A percentile compares a stretch with the other conserved stretches of the same genome.
Evolutionary conservation across 1,139 yeast genomes (phyloP).

Genomic region (Lodderomyces beijingensis): DNA sequence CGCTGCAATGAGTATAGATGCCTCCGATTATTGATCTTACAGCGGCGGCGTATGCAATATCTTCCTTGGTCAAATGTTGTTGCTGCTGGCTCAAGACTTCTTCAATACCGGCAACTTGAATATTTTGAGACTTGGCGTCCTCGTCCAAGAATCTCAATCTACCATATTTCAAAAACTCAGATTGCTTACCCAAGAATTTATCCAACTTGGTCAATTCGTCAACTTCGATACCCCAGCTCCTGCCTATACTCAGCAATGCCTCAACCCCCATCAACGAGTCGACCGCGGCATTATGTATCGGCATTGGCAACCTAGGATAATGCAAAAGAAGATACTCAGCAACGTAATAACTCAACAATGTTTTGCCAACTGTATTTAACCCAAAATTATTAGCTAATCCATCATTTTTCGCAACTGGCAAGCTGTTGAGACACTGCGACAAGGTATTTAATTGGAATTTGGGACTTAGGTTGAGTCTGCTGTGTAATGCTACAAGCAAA

Average conservation of each 20-base stretch:
- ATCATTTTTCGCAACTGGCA: conserved; percentile 25
- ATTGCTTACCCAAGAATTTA: conserved; percentile 65
- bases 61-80: conserved; percentile 21
- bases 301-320: conserved; percentile 87
- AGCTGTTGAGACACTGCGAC: conserved; percentile 68
- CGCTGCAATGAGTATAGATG: conserved; percentile 62
- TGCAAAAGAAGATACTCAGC: conserved; percentile 67
- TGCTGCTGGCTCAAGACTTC: conserved; percentile 17
- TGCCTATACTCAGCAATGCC: conserved; percentile 62
- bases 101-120: conserved; percentile 46
- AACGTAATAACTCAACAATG: conserved; percentile 69
- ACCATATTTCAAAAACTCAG: conserved; percentile 60
- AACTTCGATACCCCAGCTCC: conserved; percentile 82
- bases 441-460: conserved; percentile 60
- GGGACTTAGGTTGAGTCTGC: conserved; percentile 62
- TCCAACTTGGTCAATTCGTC: conserved; percentile 64
- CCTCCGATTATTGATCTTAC: conserved; percentile 75
- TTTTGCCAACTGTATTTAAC: conserved; percentile 76
- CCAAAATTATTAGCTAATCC: conserved; percentile 72
- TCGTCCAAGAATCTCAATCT: conserved; percentile 48
- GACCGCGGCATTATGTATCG: conserved; percentile 69
- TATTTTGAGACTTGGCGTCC: conserved; percentile 24
- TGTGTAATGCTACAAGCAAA: conserved; percentile 71
- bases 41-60: conserved; percentile 48
- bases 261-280: conserved; percentile 67